A percentile compares a stretch with the other conserved stretches of the same genome.
Conservation (phyloP, 2,329 filamentous ascomycete species). For the Colletotrichum sp. region DNA sequence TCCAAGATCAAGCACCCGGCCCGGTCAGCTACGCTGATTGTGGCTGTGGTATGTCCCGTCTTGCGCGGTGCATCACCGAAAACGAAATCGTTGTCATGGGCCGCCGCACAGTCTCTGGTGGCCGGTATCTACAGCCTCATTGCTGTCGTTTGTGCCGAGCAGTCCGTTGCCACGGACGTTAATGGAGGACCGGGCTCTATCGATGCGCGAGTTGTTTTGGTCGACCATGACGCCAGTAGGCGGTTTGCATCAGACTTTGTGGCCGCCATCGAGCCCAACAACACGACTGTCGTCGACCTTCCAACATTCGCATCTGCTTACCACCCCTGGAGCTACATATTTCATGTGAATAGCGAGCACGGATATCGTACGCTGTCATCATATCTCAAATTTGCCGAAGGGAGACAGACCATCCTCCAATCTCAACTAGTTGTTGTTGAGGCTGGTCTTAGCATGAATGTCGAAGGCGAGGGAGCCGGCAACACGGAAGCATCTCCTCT, state of each 20-base stretch:
- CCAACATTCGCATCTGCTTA: constrained; percentile 56
- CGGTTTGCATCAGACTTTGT: constrained; percentile 36
- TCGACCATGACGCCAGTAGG: constrained; percentile 61
- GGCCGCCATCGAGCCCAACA: constrained; percentile 45
- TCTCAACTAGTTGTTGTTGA: constrained; percentile 57
- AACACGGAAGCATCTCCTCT: not conserved
- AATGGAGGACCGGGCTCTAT: constrained; percentile 66
- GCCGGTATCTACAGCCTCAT: constrained; percentile 81
- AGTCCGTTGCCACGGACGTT: constrained; percentile 64
- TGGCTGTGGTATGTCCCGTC: constrained; percentile 68
- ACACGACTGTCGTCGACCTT: constrained; percentile 54
- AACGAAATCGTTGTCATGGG: constrained; percentile 65
- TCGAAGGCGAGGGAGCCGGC: constrained; percentile 18
- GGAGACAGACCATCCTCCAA: constrained; percentile 50
- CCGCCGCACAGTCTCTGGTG: constrained; percentile 73
- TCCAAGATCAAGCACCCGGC: constrained; percentile 46
- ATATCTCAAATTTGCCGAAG: constrained; percentile 54
- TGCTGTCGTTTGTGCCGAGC: constrained; percentile 71
- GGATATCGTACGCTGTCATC: constrained; percentile 62
- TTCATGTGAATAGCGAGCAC: constrained; percentile 68
- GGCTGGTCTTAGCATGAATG: constrained; percentile 54
- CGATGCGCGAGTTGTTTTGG: constrained; percentile 75
- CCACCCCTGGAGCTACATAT: constrained; percentile 68
- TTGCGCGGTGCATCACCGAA: constrained; percentile 55
- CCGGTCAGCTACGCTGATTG: constrained; percentile 44